phyloP scores from a whole-genome alignment of 139 green algal genomes.

The Nannochloris sp. region DNA sequence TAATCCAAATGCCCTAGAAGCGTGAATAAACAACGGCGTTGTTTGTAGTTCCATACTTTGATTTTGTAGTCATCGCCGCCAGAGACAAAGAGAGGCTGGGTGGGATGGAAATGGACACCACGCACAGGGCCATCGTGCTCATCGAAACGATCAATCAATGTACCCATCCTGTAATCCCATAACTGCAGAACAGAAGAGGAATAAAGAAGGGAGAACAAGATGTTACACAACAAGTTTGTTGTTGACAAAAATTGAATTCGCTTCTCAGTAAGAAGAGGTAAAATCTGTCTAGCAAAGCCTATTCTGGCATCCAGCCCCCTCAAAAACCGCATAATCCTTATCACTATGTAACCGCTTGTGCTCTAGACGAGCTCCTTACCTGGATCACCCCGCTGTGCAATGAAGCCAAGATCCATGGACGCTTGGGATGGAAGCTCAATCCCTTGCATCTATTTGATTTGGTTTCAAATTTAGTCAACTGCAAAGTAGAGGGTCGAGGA shows the following conservation, averaged over 20 bases:
- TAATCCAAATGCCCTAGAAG: conserved; percentile 99
- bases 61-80: conserved; percentile 98
- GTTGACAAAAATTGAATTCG: too few relatives aligned
- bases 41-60: conserved; percentile 99
- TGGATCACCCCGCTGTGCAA: conserved; percentile 98
- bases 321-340: too few relatives aligned
- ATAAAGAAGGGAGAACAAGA: too few relatives aligned
- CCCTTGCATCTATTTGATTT: conserved; percentile 98
- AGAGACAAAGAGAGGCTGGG: conserved; percentile 97
- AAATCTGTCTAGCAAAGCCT: too few relatives aligned
- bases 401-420: conserved; percentile 97
- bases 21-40: conserved; percentile 95
- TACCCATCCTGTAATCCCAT: conserved; percentile 99
- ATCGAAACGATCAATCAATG: conserved; percentile 98
- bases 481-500: neutral
- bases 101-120: conserved; percentile 93
- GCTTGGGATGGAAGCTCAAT: conserved; percentile 94
- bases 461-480: conserved; percentile 90
- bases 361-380: conserved; percentile 43
- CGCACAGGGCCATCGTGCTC: conserved; percentile 98
- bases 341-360: too few relatives aligned
- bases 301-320: too few relatives aligned
- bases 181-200: too few relatives aligned
- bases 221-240: too few relatives aligned
- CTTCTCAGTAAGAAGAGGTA: too few relatives aligned